phyloP scores from a whole-genome alignment of 306 rosid genomes.

The Parietaria judaica region DNA sequence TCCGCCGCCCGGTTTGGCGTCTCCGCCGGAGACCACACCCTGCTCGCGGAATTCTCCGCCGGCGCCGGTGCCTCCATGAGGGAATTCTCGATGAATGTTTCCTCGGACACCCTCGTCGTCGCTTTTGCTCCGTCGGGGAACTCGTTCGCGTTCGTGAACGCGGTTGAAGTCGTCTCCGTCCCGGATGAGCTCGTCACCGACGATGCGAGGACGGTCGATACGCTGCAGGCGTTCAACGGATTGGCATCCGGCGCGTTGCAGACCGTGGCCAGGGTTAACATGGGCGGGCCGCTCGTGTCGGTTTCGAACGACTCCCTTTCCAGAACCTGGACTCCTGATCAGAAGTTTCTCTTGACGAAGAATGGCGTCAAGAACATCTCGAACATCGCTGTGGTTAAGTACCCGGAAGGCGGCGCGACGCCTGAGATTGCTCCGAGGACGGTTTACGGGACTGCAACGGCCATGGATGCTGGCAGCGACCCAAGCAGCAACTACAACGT shows the following conservation, averaged over 20 bases:
- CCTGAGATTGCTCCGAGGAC: constrained; percentile 47
- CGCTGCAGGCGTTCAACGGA: constrained; percentile 29
- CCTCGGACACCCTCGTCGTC: constrained; percentile 44
- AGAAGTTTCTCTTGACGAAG: constrained; percentile 29
- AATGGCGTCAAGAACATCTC: constrained; percentile 34
- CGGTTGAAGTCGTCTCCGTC: constrained; percentile 70
- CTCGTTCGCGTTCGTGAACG: constrained; percentile 67
- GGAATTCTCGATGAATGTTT: constrained; percentile 54
- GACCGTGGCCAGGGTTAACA: constrained; percentile 79
- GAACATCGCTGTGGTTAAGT: constrained; percentile 46
- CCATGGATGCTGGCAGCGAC: constrained; percentile 38
- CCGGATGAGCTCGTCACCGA: constrained; percentile 53
- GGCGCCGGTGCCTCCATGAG: constrained; percentile 30
- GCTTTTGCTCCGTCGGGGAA: constrained; percentile 38
- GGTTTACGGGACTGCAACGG: constrained; percentile 70
- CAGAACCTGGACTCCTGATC: constrained; percentile 72
- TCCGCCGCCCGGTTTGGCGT: constrained; percentile 51
- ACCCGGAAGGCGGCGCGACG: constrained; percentile 38
- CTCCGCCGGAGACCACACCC: constrained; percentile 35
- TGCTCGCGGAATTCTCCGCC: constrained; percentile 49
- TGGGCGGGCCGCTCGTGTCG: constrained; percentile 79
- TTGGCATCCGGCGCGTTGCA: constrained; percentile 44
- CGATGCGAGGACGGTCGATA: constrained; percentile 24
- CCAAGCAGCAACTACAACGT: constrained; percentile 62
- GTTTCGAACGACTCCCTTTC: constrained; percentile 48